Evolutionary conservation across 1,284 basidiomycete species (phyloP).

Genomic region (Cryptococcus amylolentus): DNA sequence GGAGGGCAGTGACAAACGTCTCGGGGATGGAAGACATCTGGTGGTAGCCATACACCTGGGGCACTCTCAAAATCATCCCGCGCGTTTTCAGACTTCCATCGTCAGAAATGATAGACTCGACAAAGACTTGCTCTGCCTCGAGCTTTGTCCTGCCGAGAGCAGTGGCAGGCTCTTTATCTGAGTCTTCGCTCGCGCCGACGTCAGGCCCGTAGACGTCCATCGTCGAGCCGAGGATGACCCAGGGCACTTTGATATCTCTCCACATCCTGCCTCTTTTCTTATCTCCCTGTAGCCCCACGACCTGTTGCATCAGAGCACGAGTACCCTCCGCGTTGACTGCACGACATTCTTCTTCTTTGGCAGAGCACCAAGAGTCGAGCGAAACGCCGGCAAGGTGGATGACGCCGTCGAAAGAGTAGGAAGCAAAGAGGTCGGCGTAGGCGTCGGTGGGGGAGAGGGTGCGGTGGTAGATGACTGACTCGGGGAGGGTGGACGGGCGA

Average conservation of each 20-base stretch:
- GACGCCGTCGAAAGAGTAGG: slow-evolving; percentile 32
- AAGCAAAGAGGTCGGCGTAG: slow-evolving; percentile 21
- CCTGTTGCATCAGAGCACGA: slow-evolving; percentile 23
- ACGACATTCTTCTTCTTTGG: slow-evolving; percentile 34
- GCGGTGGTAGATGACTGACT: slow-evolving; percentile 20
- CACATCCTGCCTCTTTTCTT: slow-evolving; percentile 7
- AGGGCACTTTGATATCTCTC: slow-evolving; percentile 22
- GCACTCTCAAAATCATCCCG: slow-evolving; percentile 36
- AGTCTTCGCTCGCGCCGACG: slow-evolving; percentile 17
- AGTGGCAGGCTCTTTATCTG: slow-evolving; percentile 19
- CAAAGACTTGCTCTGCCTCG: slow-evolving; percentile 30
- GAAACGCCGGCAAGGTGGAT: slow-evolving; percentile 45
- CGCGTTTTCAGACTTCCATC: background rate
- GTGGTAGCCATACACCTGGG: slow-evolving; percentile 43
- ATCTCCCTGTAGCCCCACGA: slow-evolving; percentile 12
- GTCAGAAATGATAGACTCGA: slow-evolving; percentile 3
- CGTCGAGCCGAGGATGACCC: slow-evolving; percentile 41
- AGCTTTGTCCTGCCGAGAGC: slow-evolving; percentile 40
- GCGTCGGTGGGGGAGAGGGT: slow-evolving; percentile 14
- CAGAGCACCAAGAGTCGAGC: slow-evolving; percentile 39
- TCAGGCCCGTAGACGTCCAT: slow-evolving; percentile 39
- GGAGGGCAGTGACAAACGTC: slow-evolving; percentile 36
- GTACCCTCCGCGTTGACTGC: slow-evolving; percentile 40
- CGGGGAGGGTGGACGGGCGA: slow-evolving; percentile 21
- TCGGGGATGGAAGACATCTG: slow-evolving; percentile 27